Conservation (phyloP, 2,329 filamentous ascomycete species). For the Talaromyces sp. region DNA sequence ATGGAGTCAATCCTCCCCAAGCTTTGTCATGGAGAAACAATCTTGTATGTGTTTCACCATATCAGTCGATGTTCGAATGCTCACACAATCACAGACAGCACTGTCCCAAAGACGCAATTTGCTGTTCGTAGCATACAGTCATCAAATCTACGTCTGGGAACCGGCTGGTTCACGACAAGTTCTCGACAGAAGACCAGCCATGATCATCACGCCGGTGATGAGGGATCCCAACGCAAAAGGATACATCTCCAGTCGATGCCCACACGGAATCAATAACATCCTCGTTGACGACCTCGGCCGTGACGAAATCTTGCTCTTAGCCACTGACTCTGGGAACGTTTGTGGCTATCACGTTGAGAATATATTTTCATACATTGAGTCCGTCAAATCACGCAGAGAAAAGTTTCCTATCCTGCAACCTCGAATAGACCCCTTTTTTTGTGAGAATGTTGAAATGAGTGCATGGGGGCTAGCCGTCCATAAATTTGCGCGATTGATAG, state of each 20-base stretch:
- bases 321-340: conserved; percentile 73
- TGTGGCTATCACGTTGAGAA: conserved; percentile 63
- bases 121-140: conserved; percentile 42
- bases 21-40: conserved; percentile 44
- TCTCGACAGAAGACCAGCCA: conserved; percentile 36
- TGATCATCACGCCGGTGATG: conserved; percentile 42
- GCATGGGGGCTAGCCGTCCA: conserved; percentile 91
- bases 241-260: conserved; percentile 49
- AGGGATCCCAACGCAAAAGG: conserved; percentile 47
- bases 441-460: conserved; percentile 69
- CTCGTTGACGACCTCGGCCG: conserved; percentile 65
- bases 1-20: conserved; percentile 29
- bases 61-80: not conserved
- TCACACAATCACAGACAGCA: conserved; percentile 32
- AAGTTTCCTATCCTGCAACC: conserved; percentile 30
- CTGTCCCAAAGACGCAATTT: conserved; percentile 47
- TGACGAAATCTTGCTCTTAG: conserved; percentile 64
- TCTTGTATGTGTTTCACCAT: conserved; percentile 29
- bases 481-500: conserved; percentile 74
- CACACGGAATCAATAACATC: conserved; percentile 67
- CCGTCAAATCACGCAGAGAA: conserved; percentile 22
- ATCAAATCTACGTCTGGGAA: conserved; percentile 45
- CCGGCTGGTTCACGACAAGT: conserved; percentile 41
- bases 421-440: conserved; percentile 58
- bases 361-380: conserved; percentile 46